Evolutionary conservation across 2,329 filamentous ascomycete genomes (phyloP).

Genomic region (Xylariaceae sp.): DNA sequence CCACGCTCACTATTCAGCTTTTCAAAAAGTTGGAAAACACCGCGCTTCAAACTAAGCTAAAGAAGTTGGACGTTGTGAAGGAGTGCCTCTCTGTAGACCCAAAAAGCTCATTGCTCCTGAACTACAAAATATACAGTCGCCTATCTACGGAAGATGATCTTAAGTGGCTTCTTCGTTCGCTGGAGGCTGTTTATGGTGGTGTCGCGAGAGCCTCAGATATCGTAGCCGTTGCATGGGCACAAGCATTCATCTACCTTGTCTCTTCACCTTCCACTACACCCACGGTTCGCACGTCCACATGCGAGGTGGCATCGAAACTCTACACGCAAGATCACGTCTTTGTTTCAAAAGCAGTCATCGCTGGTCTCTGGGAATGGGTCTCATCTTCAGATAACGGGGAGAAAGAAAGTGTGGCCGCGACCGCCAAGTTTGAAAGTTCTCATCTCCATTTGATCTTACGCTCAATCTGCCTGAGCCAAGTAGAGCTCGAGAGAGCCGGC

Average conservation of each 20-base stretch:
- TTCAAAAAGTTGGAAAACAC: conserved; percentile 55
- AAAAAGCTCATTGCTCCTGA: conserved; percentile 85
- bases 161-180: conserved; percentile 70
- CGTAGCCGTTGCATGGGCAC: conserved; percentile 72
- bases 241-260: conserved; percentile 78
- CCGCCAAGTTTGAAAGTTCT: conserved; percentile 61
- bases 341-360: conserved; percentile 62
- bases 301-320: conserved; percentile 58
- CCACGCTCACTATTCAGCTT: conserved; percentile 59
- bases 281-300: conserved; percentile 62
- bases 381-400: conserved; percentile 65
- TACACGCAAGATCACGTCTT: conserved; percentile 59
- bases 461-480: conserved; percentile 60
- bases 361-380: conserved; percentile 79
- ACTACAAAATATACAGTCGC: conserved; percentile 81
- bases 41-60: conserved; percentile 44
- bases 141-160: conserved; percentile 72
- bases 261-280: conserved; percentile 61
- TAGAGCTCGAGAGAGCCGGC: conserved; percentile 46
- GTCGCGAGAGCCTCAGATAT: conserved; percentile 50
- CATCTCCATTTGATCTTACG: conserved; percentile 62
- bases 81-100: conserved; percentile 69
- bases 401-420: conserved; percentile 70
- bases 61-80: conserved; percentile 61
- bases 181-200: conserved; percentile 59